Evolutionary conservation across 2,329 filamentous ascomycete species (phyloP).

Genomic region (Talaromyces sp.): DNA sequence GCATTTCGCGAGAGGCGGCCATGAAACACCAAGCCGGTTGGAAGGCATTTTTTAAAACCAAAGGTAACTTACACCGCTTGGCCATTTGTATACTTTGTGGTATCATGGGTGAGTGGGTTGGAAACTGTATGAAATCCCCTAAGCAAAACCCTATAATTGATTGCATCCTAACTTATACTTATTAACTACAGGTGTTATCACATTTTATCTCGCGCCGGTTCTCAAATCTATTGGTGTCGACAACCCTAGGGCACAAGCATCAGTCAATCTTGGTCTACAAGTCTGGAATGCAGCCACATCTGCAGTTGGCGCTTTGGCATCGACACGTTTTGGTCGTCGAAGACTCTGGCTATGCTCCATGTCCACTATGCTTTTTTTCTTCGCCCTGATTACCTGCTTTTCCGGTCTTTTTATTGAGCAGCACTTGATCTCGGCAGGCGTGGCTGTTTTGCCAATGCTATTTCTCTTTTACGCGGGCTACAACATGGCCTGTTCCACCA

Average conservation of each 20-base stretch:
- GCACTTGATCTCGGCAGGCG: slow-evolving; percentile 2
- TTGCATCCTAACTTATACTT: not conserved
- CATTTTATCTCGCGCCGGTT: slow-evolving; percentile 34
- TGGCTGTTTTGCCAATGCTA: slow-evolving; percentile 25
- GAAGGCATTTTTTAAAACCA: slow-evolving; percentile 45
- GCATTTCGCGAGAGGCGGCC: slow-evolving; percentile 42
- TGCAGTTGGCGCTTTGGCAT: slow-evolving; percentile 41
- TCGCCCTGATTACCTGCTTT: slow-evolving; percentile 18
- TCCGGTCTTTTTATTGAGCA: slow-evolving; percentile 19
- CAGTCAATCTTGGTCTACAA: slow-evolving; percentile 21
- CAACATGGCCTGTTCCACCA: slow-evolving; percentile 23
- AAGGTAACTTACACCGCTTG: slow-evolving; percentile 42
- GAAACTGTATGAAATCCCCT: slow-evolving; percentile 49
- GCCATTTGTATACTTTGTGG: slow-evolving; percentile 7
- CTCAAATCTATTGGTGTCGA: slow-evolving; percentile 27
- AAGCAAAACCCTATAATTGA: not conserved
- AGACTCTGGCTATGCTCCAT: slow-evolving; percentile 51
- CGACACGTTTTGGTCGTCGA: slow-evolving; percentile 53
- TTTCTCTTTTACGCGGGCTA: slow-evolving; percentile 26
- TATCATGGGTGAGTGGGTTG: slow-evolving; percentile 57
- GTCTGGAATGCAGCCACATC: slow-evolving; percentile 20
- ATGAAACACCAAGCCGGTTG: slow-evolving; percentile 53
- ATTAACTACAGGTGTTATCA: slow-evolving; percentile 18
- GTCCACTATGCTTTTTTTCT: slow-evolving; percentile 19
- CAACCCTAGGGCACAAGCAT: slow-evolving; percentile 21